These are phyloP conservation scores for Avena eriantha DNA, from an alignment of 176 grass and related monocot genomes.

Conservation along the genomic window DNA sequence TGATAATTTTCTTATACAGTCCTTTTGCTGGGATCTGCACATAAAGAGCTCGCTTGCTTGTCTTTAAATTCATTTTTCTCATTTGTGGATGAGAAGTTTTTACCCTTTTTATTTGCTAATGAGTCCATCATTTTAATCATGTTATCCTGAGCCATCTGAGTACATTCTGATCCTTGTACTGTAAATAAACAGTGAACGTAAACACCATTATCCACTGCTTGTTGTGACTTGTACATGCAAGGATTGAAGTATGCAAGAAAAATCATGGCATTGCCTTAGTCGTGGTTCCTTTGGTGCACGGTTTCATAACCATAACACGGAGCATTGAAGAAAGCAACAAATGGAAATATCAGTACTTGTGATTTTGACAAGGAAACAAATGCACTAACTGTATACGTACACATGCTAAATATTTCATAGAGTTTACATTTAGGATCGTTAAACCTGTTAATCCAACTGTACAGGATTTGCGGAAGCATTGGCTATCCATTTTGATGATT, in stretches of 20 bases:
- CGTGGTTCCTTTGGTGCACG: neutral
- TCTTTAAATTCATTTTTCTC: conserved; percentile 32
- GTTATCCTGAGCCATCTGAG: conserved; percentile 19
- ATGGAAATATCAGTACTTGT: neutral
- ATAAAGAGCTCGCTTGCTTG: conserved; percentile 3
- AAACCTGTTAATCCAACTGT: conserved; percentile 31
- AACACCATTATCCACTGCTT: conserved; percentile 25
- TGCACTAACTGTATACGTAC: neutral
- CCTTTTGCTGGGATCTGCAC: neutral
- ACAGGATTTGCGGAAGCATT: conserved; percentile 95
- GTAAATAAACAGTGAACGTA: conserved; percentile 13
- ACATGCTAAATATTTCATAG: conserved; percentile 35
- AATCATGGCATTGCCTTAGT: neutral
- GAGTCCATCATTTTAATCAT: conserved; percentile 34
- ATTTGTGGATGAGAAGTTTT: neutral
- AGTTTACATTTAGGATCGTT: conserved; percentile 19
- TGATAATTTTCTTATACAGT: conserved; percentile 9
- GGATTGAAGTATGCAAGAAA: neutral
- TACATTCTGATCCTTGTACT: conserved; percentile 2
- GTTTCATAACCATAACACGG: neutral
- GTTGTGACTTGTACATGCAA: conserved; percentile 14
- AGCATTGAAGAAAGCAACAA: neutral
- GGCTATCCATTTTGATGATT: conserved; percentile 98
- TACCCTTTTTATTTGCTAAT: conserved; percentile 4
- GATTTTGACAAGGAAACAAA: conserved; percentile 8